Conservation (phyloP, 2,329 filamentous ascomycete species). For the Venturia nashicola region DNA sequence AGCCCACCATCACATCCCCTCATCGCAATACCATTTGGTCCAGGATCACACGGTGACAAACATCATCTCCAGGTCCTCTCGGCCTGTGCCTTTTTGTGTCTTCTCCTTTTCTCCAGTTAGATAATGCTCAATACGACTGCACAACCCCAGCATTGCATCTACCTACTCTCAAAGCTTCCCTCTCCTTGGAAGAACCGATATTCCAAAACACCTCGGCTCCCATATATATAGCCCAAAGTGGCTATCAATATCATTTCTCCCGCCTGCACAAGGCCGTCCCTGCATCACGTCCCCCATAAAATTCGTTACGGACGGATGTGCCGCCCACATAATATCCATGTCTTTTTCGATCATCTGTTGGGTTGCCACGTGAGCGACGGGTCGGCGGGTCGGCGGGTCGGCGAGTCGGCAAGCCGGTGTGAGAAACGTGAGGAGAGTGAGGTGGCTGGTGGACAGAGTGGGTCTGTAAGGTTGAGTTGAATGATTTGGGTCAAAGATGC, state of each 20-base stretch:
- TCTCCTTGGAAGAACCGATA: neutral
- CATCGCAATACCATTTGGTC: neutral
- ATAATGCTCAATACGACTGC: too few relatives aligned
- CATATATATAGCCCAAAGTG: neutral
- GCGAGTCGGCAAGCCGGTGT: too few relatives aligned
- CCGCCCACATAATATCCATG: neutral
- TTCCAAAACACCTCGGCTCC: neutral
- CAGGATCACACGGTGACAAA: too few relatives aligned
- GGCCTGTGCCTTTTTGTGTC: too few relatives aligned
- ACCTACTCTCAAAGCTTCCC: neutral
- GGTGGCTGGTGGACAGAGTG: neutral
- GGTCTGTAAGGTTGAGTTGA: neutral
- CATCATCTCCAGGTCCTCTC: too few relatives aligned
- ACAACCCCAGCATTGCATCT: neutral
- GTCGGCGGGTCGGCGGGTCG: neutral
- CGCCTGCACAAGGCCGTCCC: neutral
- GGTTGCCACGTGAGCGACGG: neutral
- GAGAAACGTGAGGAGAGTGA: too few relatives aligned
- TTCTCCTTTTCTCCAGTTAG: too few relatives aligned
- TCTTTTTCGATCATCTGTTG: neutral
- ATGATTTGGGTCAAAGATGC: neutral
- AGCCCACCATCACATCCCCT: neutral
- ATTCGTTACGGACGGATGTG: neutral
- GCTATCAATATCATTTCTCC: neutral
- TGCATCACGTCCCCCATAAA: neutral